phyloP scores from a whole-genome alignment of 1,284 basidiomycete species.

The Heterobasidion occidentale region DNA sequence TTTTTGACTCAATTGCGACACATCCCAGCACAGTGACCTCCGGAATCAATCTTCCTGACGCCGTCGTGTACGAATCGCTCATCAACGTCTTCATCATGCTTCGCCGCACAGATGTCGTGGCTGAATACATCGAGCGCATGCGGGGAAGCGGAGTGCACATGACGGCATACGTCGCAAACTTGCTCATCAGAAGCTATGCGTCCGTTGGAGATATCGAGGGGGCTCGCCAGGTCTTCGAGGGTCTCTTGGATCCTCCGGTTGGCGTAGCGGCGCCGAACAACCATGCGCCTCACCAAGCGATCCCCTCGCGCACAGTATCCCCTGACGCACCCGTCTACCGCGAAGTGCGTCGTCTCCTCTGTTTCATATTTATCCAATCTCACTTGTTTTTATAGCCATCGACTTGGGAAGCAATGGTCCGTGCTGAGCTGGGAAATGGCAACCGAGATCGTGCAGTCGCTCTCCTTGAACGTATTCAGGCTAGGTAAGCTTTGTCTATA shows the following conservation, averaged over 20 bases:
- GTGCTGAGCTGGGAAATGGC: slow-evolving; percentile 80
- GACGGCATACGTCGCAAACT: slow-evolving; percentile 95
- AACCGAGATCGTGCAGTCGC: slow-evolving; percentile 64
- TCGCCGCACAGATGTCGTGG: slow-evolving; percentile 75
- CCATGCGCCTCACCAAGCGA: slow-evolving; percentile 61
- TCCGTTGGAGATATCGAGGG: slow-evolving; percentile 61
- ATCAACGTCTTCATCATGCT: slow-evolving; percentile 83
- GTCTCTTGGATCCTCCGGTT: slow-evolving; percentile 77
- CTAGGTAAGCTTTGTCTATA: slow-evolving; percentile 42
- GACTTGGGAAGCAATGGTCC: slow-evolving; percentile 93
- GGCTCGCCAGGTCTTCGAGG: slow-evolving; percentile 77
- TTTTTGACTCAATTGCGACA: slow-evolving; percentile 72
- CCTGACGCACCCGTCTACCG: slow-evolving; percentile 69
- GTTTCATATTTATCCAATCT: slow-evolving; percentile 2
- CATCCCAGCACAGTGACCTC: slow-evolving; percentile 35
- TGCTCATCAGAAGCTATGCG: slow-evolving; percentile 87
- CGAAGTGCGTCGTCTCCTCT: slow-evolving; percentile 55
- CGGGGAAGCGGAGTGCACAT: slow-evolving; percentile 62
- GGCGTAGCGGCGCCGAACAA: slow-evolving; percentile 90
- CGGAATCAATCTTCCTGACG: slow-evolving; percentile 51
- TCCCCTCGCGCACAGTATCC: slow-evolving; percentile 15
- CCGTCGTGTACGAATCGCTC: slow-evolving; percentile 86
- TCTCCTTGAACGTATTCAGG: slow-evolving; percentile 70
- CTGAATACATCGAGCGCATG: slow-evolving; percentile 64
- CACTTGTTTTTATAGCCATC: slow-evolving; percentile 47